Conservation (phyloP, 176 grass and related monocot species). For the Echinochloa phyllopogon region DNA sequence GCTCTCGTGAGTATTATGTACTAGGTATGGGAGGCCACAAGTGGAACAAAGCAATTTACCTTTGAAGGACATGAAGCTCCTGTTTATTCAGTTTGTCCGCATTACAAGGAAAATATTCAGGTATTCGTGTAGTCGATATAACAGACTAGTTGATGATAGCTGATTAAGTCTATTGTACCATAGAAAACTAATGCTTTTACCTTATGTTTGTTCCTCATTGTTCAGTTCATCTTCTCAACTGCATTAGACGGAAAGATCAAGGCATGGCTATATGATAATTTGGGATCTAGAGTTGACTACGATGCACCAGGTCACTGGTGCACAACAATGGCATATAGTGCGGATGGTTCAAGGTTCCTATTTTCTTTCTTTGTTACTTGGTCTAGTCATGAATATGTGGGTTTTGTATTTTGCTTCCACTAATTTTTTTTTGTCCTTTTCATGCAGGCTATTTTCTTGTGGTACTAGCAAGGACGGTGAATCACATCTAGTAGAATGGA, state of each 20-base stretch:
- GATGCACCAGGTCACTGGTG: constrained; percentile 99
- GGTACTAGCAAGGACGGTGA: constrained; percentile 99
- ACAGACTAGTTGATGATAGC: not conserved
- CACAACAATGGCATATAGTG: constrained; percentile 99
- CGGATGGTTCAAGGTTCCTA: constrained; percentile 89
- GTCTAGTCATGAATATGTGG: constrained; percentile 29
- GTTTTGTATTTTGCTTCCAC: constrained; percentile 28
- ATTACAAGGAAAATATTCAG: constrained; percentile 98
- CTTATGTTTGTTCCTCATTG: constrained; percentile 17
- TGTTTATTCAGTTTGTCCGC: constrained; percentile 98
- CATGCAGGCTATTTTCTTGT: constrained; percentile 91
- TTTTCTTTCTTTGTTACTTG: constrained; percentile 33
- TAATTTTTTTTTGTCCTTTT: constrained; percentile 10
- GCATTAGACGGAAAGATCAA: constrained; percentile 99
- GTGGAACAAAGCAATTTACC: constrained; percentile 71
- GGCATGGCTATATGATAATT: constrained; percentile 97
- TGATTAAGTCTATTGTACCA: not conserved
- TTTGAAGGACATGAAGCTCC: constrained; percentile 99
- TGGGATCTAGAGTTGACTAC: constrained; percentile 99
- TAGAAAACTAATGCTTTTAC: constrained; percentile 29
- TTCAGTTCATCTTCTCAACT: constrained; percentile 98
- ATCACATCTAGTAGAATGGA: constrained; percentile 97
- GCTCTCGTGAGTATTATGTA: constrained; percentile 30
- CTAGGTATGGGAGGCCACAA: constrained; percentile 97
- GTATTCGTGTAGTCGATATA: constrained; percentile 42